Conservation (phyloP, 2,329 filamentous ascomycete species). For the Aureobasidium leucospermi region DNA sequence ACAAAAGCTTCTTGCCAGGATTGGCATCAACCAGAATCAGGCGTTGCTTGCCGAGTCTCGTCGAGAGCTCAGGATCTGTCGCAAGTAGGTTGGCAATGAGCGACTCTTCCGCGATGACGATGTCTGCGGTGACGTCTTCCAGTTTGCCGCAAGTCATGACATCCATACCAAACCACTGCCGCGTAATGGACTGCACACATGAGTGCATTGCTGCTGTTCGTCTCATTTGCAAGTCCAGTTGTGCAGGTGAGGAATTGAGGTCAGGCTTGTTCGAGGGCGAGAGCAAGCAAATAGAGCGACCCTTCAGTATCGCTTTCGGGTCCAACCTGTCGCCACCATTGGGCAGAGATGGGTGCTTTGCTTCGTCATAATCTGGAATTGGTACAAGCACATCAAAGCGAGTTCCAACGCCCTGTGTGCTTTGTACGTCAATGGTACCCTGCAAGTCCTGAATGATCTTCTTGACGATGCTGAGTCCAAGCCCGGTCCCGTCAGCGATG, state of each 20-base stretch:
- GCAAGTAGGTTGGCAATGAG: background rate
- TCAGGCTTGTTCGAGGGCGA: background rate
- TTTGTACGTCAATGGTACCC: slow-evolving; percentile 18
- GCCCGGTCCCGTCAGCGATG: slow-evolving; percentile 27
- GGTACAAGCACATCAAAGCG: slow-evolving; percentile 7
- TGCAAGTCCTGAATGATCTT: slow-evolving; percentile 23
- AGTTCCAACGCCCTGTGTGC: background rate
- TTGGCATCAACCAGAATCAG: background rate
- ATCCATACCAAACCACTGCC: background rate
- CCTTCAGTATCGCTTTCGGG: background rate
- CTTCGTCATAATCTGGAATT: background rate
- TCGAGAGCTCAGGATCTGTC: background rate
- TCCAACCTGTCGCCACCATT: background rate
- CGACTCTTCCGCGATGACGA: background rate
- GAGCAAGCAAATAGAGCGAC: background rate
- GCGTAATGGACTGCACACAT: background rate
- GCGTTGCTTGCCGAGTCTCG: background rate
- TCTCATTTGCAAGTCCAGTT: background rate
- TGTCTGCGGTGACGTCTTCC: background rate
- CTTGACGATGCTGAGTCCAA: slow-evolving; percentile 29
- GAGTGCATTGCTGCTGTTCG: background rate
- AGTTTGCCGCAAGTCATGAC: background rate
- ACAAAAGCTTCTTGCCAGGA: background rate
- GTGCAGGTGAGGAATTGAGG: too few relatives aligned
- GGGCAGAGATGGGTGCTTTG: background rate